Base-by-base conservation (phyloP, 768 basidiomycete genomes). In the Lentinula detonsa region DNA sequence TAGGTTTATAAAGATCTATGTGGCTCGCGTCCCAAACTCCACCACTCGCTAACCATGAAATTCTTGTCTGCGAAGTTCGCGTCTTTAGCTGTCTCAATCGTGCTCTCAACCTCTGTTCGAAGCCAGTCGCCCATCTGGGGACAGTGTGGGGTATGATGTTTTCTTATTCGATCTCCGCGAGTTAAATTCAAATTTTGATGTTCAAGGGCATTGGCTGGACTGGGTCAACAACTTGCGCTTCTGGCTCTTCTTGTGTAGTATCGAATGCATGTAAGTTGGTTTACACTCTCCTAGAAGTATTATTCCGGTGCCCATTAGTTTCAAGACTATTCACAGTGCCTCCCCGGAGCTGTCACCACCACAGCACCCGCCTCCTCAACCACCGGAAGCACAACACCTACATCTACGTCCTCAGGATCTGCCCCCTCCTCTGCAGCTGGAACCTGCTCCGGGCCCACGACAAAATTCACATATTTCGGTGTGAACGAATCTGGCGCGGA, bases 401-500 rank as follows among this genome's bases (percentile, higher is more conserved):
- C 75, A 3, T 65, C 73, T 28, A 66, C 73, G 4, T 56, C 70
- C 15, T 61, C 74, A 52, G 65, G 68, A 10, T 65, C 69, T 23
- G 66, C 63, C 40, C 69, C 66, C 34, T 73, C 71, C 8, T 50
- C 59, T 49, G 67, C 67, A 5, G 61, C 68, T 16, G 58, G 64
- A 57, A 62, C 73, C 34, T 80, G 79, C 70, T 68, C 77, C 15
- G 75, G 76, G 18, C 37, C 55, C 55, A 64, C 69, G 18, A 84
- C 81, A 50, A 85, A 84, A 69, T 85, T 87, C 78, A 75, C 78
- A 67, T 84, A 71, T 75, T 85, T 85, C 63, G 85, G 85, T 69
- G 84, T 85, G 48, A 85, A 83, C 71, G 71, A 86, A 69, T 80
- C 82, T 55, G 83, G 84, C 64, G 85, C 84, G 45, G 85, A 87